A percentile compares a stretch with the other conserved stretches of the same genome.
phyloP scores from a whole-genome alignment of 2,329 filamentous ascomycete genomes.

The Talaromyces sp. region DNA sequence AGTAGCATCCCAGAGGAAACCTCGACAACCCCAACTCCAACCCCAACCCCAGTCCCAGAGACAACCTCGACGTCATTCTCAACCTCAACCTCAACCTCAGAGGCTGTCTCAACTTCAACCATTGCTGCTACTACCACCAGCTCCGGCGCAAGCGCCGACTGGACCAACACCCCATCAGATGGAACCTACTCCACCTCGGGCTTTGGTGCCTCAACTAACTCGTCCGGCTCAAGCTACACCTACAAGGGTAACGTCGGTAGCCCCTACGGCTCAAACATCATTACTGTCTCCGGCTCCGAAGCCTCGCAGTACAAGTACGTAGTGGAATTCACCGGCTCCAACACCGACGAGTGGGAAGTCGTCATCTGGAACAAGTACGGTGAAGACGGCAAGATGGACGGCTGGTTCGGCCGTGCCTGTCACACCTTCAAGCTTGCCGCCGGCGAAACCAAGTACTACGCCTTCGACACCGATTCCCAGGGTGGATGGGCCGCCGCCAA shows the following conservation, averaged over 20 bases:
- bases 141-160: constrained; percentile 21
- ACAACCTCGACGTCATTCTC: not conserved
- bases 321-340: constrained; percentile 35
- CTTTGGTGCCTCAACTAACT: constrained; percentile 35
- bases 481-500: constrained; percentile 37
- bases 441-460: constrained; percentile 41
- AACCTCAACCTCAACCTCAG: not conserved
- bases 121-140: constrained; percentile 3
- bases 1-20: not conserved
- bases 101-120: constrained; percentile 1
- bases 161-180: constrained; percentile 25
- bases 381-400: constrained; percentile 34
- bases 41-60: constrained; percentile 4
- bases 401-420: constrained; percentile 40
- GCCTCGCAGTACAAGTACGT: constrained; percentile 42
- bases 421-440: constrained; percentile 34
- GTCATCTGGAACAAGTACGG: constrained; percentile 47
- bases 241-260: constrained; percentile 44
- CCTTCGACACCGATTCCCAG: constrained; percentile 40
- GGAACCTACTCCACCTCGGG: constrained; percentile 32
- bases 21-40: not conserved
- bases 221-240: constrained; percentile 27
- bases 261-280: constrained; percentile 46
- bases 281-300: constrained; percentile 34
- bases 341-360: constrained; percentile 37